These are phyloP conservation scores for Fusarium sacchari DNA, from an alignment of 2,329 filamentous ascomycete genomes.

Conservation along the genomic window DNA sequence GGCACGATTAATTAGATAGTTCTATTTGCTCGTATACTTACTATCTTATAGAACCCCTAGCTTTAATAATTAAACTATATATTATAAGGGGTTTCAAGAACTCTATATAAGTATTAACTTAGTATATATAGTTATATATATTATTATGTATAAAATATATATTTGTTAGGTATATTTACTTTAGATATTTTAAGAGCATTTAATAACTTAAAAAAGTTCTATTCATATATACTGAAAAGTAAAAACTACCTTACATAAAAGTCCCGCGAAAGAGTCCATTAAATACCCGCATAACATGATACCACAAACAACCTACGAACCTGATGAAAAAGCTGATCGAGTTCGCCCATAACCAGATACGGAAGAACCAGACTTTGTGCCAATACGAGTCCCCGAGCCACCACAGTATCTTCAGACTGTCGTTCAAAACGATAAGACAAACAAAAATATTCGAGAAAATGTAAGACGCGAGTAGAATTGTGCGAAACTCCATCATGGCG, in stretches of 20 bases:
- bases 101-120: too few species aligned
- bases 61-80: too few species aligned
- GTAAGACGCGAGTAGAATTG: neutral
- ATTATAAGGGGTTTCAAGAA: too few species aligned
- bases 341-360: neutral
- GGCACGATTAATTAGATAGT: too few species aligned
- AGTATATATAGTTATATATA: too few species aligned
- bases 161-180: too few species aligned
- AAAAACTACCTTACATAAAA: neutral
- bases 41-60: too few species aligned
- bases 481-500: constrained; percentile 10
- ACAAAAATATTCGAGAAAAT: constrained; percentile 5
- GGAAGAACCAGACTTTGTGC: constrained; percentile 10
- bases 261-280: rapidly evolving
- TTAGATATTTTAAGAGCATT: too few species aligned
- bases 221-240: too few species aligned
- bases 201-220: too few species aligned
- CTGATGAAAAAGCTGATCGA: neutral
- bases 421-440: neutral
- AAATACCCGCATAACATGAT: neutral
- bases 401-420: neutral
- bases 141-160: too few species aligned
- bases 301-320: neutral
- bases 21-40: too few species aligned
- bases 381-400: neutral